Evolutionary conservation across 2,329 filamentous ascomycete genomes (phyloP).

Genomic region (Pyrenophora teres): DNA sequence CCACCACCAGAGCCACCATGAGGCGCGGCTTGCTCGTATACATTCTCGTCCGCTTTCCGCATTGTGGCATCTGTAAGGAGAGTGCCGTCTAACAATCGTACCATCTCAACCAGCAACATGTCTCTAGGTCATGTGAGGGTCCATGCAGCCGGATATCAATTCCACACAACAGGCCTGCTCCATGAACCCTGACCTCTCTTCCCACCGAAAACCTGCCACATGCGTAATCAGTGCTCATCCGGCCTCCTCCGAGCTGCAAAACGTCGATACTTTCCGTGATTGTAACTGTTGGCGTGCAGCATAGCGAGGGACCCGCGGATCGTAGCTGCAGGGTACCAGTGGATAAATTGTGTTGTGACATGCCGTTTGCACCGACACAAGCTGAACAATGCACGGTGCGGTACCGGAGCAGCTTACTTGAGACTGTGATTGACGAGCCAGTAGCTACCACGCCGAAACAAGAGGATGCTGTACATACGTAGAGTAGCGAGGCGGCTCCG

Average conservation of each 20-base stretch:
- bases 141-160: slow-evolving; percentile 7
- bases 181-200: slow-evolving; percentile 6
- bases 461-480: too few relatives aligned
- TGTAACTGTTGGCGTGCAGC: slow-evolving; percentile 9
- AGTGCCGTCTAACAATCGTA: too few relatives aligned
- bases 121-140: too few relatives aligned
- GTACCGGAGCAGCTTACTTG: slow-evolving; percentile 4
- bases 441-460: too few relatives aligned
- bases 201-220: slow-evolving; percentile 18
- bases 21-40: background rate
- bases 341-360: background rate
- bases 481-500: background rate
- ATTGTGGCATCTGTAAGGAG: background rate
- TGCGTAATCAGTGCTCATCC: slow-evolving; percentile 21
- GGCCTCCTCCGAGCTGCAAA: slow-evolving; percentile 25
- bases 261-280: slow-evolving; percentile 8
- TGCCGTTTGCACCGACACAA: background rate
- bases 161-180: slow-evolving; percentile 8
- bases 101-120: too few relatives aligned
- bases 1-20: background rate
- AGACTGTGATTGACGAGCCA: background rate
- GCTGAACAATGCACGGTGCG: slow-evolving; percentile 5
- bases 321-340: slow-evolving; percentile 13
- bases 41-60: background rate
- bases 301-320: slow-evolving; percentile 13